Conservation (phyloP, 805 yeast genomes). For the Candida nitratophila region DNA sequence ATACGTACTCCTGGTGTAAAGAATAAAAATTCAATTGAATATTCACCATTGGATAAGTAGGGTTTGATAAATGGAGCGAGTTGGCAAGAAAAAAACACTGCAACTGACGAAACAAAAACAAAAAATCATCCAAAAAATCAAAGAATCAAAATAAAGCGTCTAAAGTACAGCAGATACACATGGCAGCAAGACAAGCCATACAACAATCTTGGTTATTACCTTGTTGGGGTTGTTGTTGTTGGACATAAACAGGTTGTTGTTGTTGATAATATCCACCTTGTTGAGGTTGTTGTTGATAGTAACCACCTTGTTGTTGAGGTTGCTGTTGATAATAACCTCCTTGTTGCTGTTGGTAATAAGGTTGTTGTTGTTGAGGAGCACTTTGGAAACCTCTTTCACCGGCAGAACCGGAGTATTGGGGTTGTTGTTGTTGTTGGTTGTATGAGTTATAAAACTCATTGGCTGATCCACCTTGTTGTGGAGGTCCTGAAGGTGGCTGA, state of each 20-base stretch:
- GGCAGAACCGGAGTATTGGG: background rate
- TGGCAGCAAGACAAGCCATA: constrained; percentile 46
- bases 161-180: constrained; percentile 50
- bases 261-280: constrained; percentile 32
- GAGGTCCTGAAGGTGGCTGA: constrained; percentile 7
- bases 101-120: too few species aligned
- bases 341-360: background rate
- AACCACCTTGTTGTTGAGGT: constrained; percentile 3
- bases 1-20: too few species aligned
- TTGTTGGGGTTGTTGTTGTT: constrained; percentile 39
- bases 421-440: background rate
- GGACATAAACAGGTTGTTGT: constrained; percentile 47
- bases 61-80: too few species aligned
- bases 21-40: too few species aligned
- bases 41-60: too few species aligned
- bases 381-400: background rate
- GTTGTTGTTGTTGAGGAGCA: background rate
- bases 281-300: constrained; percentile 16
- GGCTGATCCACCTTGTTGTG: constrained; percentile 5
- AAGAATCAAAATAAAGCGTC: constrained; percentile 37
- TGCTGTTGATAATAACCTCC: constrained; percentile 1
- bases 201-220: constrained; percentile 36
- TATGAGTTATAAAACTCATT: constrained; percentile 9
- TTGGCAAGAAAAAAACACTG: too few species aligned
- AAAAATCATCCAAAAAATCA: background rate